Evolutionary conservation across 768 basidiomycete genomes (phyloP).

Genomic region (Rickenella mellea): DNA sequence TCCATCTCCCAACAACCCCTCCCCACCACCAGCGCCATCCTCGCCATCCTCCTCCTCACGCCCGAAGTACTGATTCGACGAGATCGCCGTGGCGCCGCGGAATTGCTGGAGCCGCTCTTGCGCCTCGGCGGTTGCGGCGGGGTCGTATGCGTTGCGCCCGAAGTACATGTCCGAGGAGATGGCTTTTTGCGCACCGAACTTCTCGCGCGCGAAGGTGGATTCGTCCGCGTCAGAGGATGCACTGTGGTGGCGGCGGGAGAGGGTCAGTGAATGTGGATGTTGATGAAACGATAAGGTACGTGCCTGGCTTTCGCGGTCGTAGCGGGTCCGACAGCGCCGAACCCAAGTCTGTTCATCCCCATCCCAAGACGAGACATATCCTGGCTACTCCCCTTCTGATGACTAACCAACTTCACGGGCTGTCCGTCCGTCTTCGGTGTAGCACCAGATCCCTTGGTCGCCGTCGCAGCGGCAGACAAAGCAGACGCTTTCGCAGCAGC

Average conservation of each 20-base stretch:
- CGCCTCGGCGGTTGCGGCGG: constrained; percentile 59
- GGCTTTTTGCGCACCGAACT: constrained; percentile 87
- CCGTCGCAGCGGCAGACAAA: constrained; percentile 26
- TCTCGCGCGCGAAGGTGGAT: constrained; percentile 76
- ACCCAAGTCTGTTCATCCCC: constrained; percentile 75
- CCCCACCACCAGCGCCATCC: constrained; percentile 27
- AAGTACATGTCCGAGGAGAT: constrained; percentile 99
- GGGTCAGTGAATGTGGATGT: background rate
- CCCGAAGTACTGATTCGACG: constrained; percentile 94
- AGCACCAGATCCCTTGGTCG: constrained; percentile 28
- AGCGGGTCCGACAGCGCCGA: constrained; percentile 69
- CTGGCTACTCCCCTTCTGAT: constrained; percentile 31
- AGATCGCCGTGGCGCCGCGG: constrained; percentile 88
- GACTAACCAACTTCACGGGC: constrained; percentile 16
- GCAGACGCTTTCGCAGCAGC: constrained; percentile 24
- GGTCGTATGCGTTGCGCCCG: constrained; percentile 81
- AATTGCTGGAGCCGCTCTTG: constrained; percentile 75
- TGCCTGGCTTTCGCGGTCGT: constrained; percentile 34
- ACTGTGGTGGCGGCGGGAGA: constrained; percentile 7
- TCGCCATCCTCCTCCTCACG: constrained; percentile 73
- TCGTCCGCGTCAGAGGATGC: constrained; percentile 34
- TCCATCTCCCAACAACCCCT: constrained; percentile 42
- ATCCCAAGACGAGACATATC: constrained; percentile 51
- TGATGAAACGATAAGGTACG: constrained; percentile 4
- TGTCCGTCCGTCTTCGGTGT: constrained; percentile 20